Base-by-base conservation (phyloP, 2,329 filamentous ascomycete genomes). In the Microcyclosporella mali region DNA sequence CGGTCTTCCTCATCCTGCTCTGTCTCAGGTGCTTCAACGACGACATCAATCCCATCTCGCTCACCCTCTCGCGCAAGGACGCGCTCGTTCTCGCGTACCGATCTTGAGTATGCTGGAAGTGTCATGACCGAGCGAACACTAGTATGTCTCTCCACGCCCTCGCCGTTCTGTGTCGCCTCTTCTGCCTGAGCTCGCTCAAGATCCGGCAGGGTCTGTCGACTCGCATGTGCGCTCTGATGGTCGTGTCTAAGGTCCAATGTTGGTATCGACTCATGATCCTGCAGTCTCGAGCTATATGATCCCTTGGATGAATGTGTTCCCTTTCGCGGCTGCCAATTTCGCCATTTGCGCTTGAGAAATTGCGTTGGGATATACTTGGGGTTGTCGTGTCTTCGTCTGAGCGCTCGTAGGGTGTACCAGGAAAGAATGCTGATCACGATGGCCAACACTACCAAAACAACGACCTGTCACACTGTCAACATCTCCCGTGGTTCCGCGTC, bases 91-190 rank as follows among this genome's bases (percentile, higher is more conserved):
- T 85, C 82, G 37, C 79, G 74, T 0, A 88, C 79, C 19, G 79
- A 79, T 12, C 75, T 77, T 2, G 84, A 82, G 64, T 98, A 98
- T 0, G 85, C 78, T 0, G 92, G 92, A 2, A 98, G 70, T 0
- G 92, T 97, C 77, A 95, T 92, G 43, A 97, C 81, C n/a, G 88
- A 94, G 42, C 90, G 82, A 34, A 97, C 75, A 7, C 87, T 94
- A 1, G 86, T 88, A 56, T 90, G 84, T 25, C 90, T 79, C 60
- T 90, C 85, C 10, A 95, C 79, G 3, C 67, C 70, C 17, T 63
- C 64, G 18, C 44, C 40, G 28, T 41, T 37, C 10, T 43, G 32
- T 10, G 45, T 42, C 27, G 43, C 50, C 47, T 53, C 49, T 41
- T 25, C 46, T 19, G 43, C 51, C 34, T 59, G 52, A 18, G 45